Conservation (phyloP, 306 rosid genomes). For the Rosa multiflora region DNA sequence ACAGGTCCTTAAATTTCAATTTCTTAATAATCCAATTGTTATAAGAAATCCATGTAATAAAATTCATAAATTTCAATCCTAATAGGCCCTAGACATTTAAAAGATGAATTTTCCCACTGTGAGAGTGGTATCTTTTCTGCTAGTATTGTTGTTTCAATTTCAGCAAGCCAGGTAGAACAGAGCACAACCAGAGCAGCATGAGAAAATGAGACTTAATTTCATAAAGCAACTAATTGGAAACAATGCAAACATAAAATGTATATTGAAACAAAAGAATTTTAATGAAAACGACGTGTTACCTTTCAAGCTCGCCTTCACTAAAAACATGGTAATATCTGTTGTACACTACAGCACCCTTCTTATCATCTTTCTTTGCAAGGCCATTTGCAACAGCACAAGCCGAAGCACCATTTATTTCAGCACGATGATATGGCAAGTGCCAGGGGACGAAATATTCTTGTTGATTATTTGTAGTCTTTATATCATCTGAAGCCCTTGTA, state of each 20-base stretch:
- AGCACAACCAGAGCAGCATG: slow-evolving; percentile 1
- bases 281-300: slow-evolving; percentile 43
- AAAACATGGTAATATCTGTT: slow-evolving; percentile 96
- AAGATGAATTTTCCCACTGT: neutral
- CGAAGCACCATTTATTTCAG: slow-evolving; percentile 84
- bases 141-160: neutral
- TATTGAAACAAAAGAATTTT: slow-evolving; percentile 3
- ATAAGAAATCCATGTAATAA: neutral
- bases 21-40: neutral
- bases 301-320: slow-evolving; percentile 92
- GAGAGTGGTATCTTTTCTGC: neutral
- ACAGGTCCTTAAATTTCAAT: neutral
- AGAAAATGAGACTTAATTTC: slow-evolving; percentile 12
- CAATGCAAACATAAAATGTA: neutral
- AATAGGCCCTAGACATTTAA: neutral
- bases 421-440: slow-evolving; percentile 98
- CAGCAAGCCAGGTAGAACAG: neutral
- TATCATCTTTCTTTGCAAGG: slow-evolving; percentile 86
- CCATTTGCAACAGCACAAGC: slow-evolving; percentile 82
- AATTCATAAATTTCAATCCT: neutral
- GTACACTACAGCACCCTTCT: slow-evolving; percentile 81
- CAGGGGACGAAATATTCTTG: slow-evolving; percentile 96
- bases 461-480: slow-evolving; percentile 41
- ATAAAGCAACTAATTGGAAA: neutral
- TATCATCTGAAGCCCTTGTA: slow-evolving; percentile 29